Percentiles rank a stretch among this genome's conserved stretches.
Conservation (phyloP, 2,329 filamentous ascomycete genomes). For the Exophiala xenobiotica region DNA sequence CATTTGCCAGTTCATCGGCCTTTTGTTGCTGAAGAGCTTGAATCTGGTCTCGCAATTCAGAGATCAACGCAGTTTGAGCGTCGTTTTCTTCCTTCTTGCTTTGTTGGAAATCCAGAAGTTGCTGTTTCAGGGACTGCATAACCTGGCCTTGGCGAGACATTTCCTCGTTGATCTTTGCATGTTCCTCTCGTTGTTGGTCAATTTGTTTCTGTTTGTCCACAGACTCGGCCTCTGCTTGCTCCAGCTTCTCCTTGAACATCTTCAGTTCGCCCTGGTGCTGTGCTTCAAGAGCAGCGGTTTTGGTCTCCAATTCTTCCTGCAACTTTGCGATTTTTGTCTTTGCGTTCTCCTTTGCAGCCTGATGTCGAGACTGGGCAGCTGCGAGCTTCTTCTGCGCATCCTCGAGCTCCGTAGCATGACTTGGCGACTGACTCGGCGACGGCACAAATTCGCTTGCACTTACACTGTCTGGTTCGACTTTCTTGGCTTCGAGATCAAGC, state of each 20-base stretch:
- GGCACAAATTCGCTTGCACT: slow-evolving; percentile 17
- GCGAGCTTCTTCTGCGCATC: slow-evolving; percentile 33
- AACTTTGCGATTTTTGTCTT: slow-evolving; percentile 22
- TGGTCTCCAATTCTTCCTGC: slow-evolving; percentile 23
- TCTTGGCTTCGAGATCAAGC: slow-evolving; percentile 16
- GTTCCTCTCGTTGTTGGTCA: slow-evolving; percentile 19
- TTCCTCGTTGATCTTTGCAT: slow-evolving; percentile 19
- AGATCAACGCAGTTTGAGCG: slow-evolving; percentile 9
- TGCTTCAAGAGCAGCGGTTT: slow-evolving; percentile 14
- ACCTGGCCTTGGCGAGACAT: slow-evolving; percentile 22
- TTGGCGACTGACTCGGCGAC: slow-evolving; percentile 27
- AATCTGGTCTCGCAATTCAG: slow-evolving; percentile 19
- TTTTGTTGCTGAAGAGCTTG: slow-evolving; percentile 19
- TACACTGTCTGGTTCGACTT: slow-evolving; percentile 11
- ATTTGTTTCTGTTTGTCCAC: slow-evolving; percentile 23
- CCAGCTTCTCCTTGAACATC: slow-evolving; percentile 14
- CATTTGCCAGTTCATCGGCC: slow-evolving; percentile 27
- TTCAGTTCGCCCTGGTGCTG: slow-evolving; percentile 19
- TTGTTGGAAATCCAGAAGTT: slow-evolving; percentile 19
- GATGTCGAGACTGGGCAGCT: slow-evolving; percentile 20
- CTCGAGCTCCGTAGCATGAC: slow-evolving; percentile 38
- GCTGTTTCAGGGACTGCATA: slow-evolving; percentile 20
- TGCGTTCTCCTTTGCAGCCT: slow-evolving; percentile 24
- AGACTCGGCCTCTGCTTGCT: slow-evolving; percentile 14
- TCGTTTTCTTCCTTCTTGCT: slow-evolving; percentile 15